Evolutionary conservation across 1,284 basidiomycete genomes (phyloP).

Genomic region (Ganoderma lucidum): DNA sequence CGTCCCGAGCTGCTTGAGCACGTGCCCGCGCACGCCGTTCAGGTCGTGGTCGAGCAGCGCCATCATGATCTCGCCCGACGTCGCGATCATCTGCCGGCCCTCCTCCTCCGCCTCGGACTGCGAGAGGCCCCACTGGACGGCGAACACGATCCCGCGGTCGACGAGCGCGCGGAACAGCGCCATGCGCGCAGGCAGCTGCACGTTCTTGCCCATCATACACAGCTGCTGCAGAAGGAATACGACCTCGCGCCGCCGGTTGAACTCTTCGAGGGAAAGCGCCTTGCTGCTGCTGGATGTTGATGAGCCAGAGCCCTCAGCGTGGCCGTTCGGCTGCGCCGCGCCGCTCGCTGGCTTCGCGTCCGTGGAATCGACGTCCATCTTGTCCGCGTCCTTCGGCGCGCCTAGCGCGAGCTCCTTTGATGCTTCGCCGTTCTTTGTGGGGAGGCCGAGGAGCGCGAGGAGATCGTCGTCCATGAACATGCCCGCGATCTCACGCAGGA

Average conservation of each 20-base stretch:
- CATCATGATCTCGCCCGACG: constrained; percentile 89
- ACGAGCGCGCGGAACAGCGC: constrained; percentile 90
- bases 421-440: constrained; percentile 35
- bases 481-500: constrained; percentile 82
- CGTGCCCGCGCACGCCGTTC: constrained; percentile 85
- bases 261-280: constrained; percentile 54
- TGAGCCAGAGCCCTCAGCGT: constrained; percentile 30
- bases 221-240: constrained; percentile 92
- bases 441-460: constrained; percentile 47
- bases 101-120: constrained; percentile 43
- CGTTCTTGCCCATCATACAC: constrained; percentile 95
- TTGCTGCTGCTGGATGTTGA: constrained; percentile 22
- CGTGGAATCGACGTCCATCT: constrained; percentile 49
- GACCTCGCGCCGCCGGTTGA: constrained; percentile 69
- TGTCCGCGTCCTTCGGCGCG: constrained; percentile 36
- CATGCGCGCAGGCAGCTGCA: constrained; percentile 89
- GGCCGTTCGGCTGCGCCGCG: constrained; percentile 37
- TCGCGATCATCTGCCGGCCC: constrained; percentile 71
- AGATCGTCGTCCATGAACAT: constrained; percentile 79
- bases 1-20: constrained; percentile 80
- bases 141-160: constrained; percentile 88
- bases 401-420: constrained; percentile 36
- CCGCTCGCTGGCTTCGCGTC: constrained; percentile 35
- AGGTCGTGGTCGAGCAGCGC: constrained; percentile 93
- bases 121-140: constrained; percentile 90